Evolutionary conservation across 108 stramenopile species (phyloP).

Genomic region (Cyclostephanos tholiformis): DNA sequence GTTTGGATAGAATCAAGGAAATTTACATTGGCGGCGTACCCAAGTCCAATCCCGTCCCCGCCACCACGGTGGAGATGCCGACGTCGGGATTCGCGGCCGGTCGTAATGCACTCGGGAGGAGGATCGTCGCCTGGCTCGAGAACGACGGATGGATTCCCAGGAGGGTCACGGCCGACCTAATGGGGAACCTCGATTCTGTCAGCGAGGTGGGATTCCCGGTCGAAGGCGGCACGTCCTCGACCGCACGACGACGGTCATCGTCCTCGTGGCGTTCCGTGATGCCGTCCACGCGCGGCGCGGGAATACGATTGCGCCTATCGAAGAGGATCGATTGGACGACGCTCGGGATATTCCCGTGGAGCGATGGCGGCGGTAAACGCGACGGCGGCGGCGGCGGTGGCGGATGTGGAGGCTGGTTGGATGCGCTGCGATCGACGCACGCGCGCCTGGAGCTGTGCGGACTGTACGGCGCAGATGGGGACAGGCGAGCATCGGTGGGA

Average conservation of each 20-base stretch:
- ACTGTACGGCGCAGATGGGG: conserved; percentile 29
- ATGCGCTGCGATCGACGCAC: conserved; percentile 14
- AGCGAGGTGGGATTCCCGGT: conserved; percentile 26
- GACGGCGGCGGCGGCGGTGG: not conserved
- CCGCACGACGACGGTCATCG: not conserved
- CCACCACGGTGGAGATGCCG: not conserved
- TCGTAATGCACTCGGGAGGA: not conserved
- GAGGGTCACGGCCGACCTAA: conserved; percentile 25
- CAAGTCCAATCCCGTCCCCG: conserved; percentile 8
- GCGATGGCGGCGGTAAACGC: conserved; percentile 10
- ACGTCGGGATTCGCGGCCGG: not conserved
- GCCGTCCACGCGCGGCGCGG: conserved; percentile 17
- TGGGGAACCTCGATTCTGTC: conserved; percentile 40
- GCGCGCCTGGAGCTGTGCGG: conserved; percentile 40
- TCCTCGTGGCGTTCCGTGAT: not conserved
- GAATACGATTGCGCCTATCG: conserved; percentile 37
- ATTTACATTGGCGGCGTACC: conserved; percentile 19
- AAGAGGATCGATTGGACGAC: conserved; percentile 50
- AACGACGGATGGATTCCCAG: conserved; percentile 51
- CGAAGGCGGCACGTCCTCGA: not conserved
- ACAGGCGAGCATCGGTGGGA: conserved; percentile 16
- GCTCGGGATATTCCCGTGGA: conserved; percentile 48
- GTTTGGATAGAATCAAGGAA: conserved; percentile 26
- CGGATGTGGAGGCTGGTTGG: not conserved
- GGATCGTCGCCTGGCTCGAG: conserved; percentile 40